Evolutionary conservation across 495 filamentous ascomycete genomes (phyloP).

Genomic region (Tuber umbilicatum): DNA sequence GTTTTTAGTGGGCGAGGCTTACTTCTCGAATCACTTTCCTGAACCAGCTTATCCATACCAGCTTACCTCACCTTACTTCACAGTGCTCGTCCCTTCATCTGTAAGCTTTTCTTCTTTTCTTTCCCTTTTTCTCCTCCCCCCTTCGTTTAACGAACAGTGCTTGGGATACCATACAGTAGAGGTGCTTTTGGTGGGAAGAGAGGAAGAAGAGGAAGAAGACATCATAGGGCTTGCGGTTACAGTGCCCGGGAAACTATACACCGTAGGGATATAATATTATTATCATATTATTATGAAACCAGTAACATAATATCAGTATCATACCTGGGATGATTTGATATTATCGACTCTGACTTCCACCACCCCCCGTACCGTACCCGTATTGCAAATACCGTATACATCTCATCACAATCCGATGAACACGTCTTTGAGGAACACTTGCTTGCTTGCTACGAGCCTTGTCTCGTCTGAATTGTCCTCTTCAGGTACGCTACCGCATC

Average conservation of each 20-base stretch:
- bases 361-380: neutral
- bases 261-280: neutral
- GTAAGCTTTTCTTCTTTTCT: neutral
- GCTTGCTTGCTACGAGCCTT: neutral
- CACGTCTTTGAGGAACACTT: constrained; percentile 2
- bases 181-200: neutral
- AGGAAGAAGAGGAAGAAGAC: neutral
- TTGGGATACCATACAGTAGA: neutral
- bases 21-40: neutral
- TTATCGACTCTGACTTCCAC: neutral
- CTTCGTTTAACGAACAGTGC: neutral
- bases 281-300: neutral
- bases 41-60: too few species aligned
- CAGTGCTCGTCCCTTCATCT: neutral
- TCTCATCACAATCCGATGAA: neutral
- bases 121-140: neutral
- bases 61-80: neutral
- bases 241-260: neutral
- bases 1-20: neutral
- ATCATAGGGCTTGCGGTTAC: neutral
- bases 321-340: neutral
- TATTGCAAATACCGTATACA: neutral
- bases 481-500: neutral
- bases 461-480: constrained; percentile 5
- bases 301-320: neutral